Conservation (phyloP, 306 rosid genomes). For the Prunus padus region DNA sequence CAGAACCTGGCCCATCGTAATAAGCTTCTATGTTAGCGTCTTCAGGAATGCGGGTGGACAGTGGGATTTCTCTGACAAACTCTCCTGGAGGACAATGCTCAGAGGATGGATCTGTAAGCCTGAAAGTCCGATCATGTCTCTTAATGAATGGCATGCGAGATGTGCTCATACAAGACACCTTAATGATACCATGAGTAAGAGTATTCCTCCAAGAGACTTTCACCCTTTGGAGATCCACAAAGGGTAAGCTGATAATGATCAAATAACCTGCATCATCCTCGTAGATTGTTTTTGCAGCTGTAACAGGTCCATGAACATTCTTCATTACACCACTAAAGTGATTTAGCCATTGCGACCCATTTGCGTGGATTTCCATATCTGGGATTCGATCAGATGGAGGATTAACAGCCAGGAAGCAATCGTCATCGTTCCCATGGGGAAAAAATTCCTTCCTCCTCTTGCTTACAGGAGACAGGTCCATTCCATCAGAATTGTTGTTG, state of each 20-base stretch:
- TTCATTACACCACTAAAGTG: constrained; percentile 90
- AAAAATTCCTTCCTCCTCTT: constrained; percentile 75
- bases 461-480: constrained; percentile 71
- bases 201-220: constrained; percentile 97
- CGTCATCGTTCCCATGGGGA: constrained; percentile 64
- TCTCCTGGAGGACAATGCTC: constrained; percentile 98
- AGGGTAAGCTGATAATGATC: constrained; percentile 78
- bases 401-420: constrained; percentile 66
- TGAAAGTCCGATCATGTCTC: constrained; percentile 80
- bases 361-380: constrained; percentile 52
- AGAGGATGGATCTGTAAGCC: constrained; percentile 71
- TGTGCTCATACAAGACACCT: constrained; percentile 87
- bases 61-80: constrained; percentile 82
- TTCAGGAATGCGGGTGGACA: constrained; percentile 84
- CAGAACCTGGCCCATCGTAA: constrained; percentile 87
- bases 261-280: constrained; percentile 84
- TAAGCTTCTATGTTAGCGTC: constrained; percentile 90
- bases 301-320: constrained; percentile 75
- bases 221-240: constrained; percentile 83
- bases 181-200: constrained; percentile 70
- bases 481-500: constrained; percentile 52
- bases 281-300: constrained; percentile 85
- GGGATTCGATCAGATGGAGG: constrained; percentile 63
- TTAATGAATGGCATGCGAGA: constrained; percentile 71
- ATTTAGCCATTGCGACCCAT: constrained; percentile 55